Base-by-base conservation (phyloP, 2,329 filamentous ascomycete species). In the Incumbomyces lentus region DNA sequence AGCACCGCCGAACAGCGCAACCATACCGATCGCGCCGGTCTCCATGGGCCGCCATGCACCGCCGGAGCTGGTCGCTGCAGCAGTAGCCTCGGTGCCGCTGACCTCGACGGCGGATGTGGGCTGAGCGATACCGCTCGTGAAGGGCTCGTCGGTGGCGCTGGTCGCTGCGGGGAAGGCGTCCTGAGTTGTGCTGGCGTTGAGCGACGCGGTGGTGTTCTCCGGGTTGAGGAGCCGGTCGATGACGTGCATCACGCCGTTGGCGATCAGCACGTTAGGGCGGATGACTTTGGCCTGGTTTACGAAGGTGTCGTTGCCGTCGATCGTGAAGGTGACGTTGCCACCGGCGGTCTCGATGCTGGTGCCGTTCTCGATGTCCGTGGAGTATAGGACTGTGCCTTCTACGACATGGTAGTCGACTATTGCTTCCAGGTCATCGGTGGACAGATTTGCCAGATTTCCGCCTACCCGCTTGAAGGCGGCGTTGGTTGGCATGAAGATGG, bases 321-420 rank as follows among this genome's bases (percentile, higher is more conserved):
- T 63, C 13, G 63, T 70, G 36, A 78, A 64, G 14, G 63, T 72
- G 4, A 79, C 49, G 40, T 67, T 65, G 12, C 68, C 68, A 30
- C 76, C 73, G 71, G 59, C 2, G 68, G 66, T 11, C 11, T 52
- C 55, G 33, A 64, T 3, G 26, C 56, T 35, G 11, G 51, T 65
- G 31, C 47, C 48, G 29, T 68, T 68, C 52, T 70, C 63, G 16
- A 55, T 52, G 6, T 75, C 62, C 6, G 69, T 74, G 64, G 81
- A 83, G 49, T 66, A 68, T 1, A 79, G 68, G 7, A 68, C 68
- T 6, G 22, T 37, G 40, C 71, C 72, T 39, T 69, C 5, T 33
- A 85, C 64, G 43, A 84, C 70, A 59, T 86, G 82, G 63, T 86
- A 86, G 19, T 69, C 64, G 32, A 85, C 67, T 44, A 84, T 70